phyloP scores from a whole-genome alignment of 2,329 filamentous ascomycete genomes.

The Diaporthe sp. region DNA sequence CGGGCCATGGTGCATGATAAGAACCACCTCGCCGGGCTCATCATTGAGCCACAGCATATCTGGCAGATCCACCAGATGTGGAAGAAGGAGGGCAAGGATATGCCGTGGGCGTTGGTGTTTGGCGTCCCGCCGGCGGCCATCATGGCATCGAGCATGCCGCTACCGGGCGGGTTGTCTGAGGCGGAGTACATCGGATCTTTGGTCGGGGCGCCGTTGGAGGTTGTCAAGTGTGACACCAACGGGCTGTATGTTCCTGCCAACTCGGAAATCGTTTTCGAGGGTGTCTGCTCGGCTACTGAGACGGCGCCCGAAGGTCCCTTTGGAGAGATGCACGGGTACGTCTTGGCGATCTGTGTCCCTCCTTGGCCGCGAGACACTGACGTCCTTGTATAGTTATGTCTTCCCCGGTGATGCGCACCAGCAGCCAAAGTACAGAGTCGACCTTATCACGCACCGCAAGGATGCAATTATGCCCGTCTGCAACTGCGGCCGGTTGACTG shows the following conservation, averaged over 20 bases:
- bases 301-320: slow-evolving; percentile 59
- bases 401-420: slow-evolving; percentile 52
- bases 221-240: slow-evolving; percentile 64
- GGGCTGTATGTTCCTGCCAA: slow-evolving; percentile 59
- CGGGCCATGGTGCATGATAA: slow-evolving; percentile 58
- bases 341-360: background rate
- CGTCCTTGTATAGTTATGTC: slow-evolving; percentile 40
- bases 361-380: background rate
- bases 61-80: slow-evolving; percentile 58
- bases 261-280: slow-evolving; percentile 62
- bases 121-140: slow-evolving; percentile 61
- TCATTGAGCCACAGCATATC: slow-evolving; percentile 58
- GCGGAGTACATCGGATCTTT: slow-evolving; percentile 60
- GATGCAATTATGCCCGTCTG: slow-evolving; percentile 60
- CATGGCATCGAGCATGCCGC: slow-evolving; percentile 59
- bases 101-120: slow-evolving; percentile 58
- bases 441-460: slow-evolving; percentile 58
- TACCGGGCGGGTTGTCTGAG: slow-evolving; percentile 60
- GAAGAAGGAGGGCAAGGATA: slow-evolving; percentile 55
- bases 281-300: slow-evolving; percentile 56
- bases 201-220: slow-evolving; percentile 53
- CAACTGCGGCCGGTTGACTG: slow-evolving; percentile 54
- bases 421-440: slow-evolving; percentile 54
- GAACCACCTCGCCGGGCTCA: slow-evolving; percentile 51
- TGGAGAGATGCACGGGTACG: slow-evolving; percentile 55